Percentiles rank a stretch among this genome's conserved stretches.
Evolutionary conservation across 2,329 filamentous ascomycete genomes (phyloP).

Genomic region (Fusarium nodosum): DNA sequence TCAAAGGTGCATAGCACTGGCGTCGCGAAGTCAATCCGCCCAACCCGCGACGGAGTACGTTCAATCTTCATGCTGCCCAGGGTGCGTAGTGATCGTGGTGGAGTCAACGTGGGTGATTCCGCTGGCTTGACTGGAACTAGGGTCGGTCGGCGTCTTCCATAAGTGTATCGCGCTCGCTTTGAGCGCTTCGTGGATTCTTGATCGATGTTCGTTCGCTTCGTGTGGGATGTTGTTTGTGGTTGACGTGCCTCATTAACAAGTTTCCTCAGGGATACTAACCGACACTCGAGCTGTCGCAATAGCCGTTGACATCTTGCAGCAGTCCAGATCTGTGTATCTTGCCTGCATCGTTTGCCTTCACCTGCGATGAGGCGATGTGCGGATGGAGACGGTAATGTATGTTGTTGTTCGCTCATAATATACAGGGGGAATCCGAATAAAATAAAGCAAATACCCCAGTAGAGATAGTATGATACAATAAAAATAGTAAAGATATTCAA

Average conservation of each 20-base stretch:
- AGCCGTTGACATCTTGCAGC: constrained; percentile 62
- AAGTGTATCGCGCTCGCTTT: constrained; percentile 53
- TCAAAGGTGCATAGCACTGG: constrained; percentile 50
- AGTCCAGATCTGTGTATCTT: constrained; percentile 59
- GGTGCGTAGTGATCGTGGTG: constrained; percentile 49
- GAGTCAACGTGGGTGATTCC: constrained; percentile 35
- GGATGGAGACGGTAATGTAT: constrained; percentile 24
- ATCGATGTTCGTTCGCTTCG: constrained; percentile 43
- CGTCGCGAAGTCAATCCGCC: constrained; percentile 50
- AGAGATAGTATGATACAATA: neutral
- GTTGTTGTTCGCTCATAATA: constrained; percentile 24
- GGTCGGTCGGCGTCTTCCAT: constrained; percentile 44
- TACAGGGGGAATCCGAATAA: neutral
- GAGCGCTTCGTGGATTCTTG: constrained; percentile 16
- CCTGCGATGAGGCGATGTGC: constrained; percentile 32
- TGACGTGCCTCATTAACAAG: constrained; percentile 47
- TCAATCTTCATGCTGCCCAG: constrained; percentile 51
- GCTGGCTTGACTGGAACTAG: constrained; percentile 14
- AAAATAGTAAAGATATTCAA: neutral
- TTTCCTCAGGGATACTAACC: constrained; percentile 58
- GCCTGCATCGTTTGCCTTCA: constrained; percentile 10
- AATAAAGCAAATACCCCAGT: neutral
- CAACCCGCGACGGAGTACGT: constrained; percentile 45
- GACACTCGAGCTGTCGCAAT: constrained; percentile 62
- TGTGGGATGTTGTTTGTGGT: constrained; percentile 11